Conservation (phyloP, 345 rosid species). For the Pugionium dolabratum region DNA sequence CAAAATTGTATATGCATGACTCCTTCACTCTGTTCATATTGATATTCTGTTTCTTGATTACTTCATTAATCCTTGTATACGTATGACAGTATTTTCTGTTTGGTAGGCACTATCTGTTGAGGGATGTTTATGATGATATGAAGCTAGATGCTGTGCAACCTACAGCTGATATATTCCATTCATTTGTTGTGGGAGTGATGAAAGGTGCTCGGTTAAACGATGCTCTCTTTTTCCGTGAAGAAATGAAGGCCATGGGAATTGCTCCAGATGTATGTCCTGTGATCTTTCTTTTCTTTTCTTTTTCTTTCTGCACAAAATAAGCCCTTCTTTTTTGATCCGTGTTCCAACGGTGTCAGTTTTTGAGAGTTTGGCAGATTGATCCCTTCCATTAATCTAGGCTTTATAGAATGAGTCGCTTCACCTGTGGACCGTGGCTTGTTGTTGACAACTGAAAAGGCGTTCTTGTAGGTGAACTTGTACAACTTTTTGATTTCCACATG, state of each 20-base stretch:
- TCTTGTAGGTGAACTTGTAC: constrained; percentile 68
- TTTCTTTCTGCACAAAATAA: not conserved
- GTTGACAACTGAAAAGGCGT: constrained; percentile 5
- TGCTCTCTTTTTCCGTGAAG: constrained; percentile 78
- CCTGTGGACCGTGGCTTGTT: not conserved
- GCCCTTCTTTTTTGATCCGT: not conserved
- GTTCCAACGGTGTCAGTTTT: not conserved
- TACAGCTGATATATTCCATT: constrained; percentile 66
- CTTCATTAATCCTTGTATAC: not conserved
- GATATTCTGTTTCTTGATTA: not conserved
- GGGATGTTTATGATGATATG: constrained; percentile 91
- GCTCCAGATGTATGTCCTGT: constrained; percentile 74
- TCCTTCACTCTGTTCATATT: not conserved
- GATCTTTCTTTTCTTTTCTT: not conserved
- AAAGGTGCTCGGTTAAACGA: constrained; percentile 83
- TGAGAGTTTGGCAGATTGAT: not conserved
- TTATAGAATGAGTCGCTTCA: constrained; percentile 1
- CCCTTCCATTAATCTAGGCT: not conserved
- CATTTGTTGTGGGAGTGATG: constrained; percentile 83
- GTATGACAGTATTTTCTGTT: not conserved
- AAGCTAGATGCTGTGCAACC: constrained; percentile 94
- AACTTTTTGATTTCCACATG: constrained; percentile 83
- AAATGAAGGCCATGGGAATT: constrained; percentile 89
- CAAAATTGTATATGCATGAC: not conserved
- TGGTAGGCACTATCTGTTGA: constrained; percentile 61